A percentile compares a stretch with the other conserved stretches of the same genome.
These are phyloP conservation scores for Blastobotrys serpentis DNA, from an alignment of 1,139 yeast genomes.

Conservation along the genomic window DNA sequence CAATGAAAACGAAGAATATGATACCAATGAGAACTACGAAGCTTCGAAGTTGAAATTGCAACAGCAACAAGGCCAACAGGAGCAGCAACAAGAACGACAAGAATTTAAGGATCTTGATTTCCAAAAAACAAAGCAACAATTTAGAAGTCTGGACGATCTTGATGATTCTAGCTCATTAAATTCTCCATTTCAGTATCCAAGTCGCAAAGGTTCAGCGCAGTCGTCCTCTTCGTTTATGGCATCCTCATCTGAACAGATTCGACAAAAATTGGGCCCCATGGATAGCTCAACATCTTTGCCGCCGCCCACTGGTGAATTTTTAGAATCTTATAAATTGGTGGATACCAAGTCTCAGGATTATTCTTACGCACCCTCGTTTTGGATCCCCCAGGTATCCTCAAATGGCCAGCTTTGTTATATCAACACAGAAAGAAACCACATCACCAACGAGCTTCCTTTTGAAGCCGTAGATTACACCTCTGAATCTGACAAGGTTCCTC, in stretches of 20 bases:
- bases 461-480: conserved; percentile 17
- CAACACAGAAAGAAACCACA: conserved; percentile 28
- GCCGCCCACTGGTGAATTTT: conserved; percentile 11
- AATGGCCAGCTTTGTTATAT: conserved; percentile 32
- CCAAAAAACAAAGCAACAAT: conserved; percentile 3
- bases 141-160: background rate
- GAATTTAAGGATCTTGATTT: no score
- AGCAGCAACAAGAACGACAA: no score
- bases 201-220: background rate
- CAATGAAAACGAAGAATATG: conserved; percentile 13
- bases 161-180: conserved; percentile 2
- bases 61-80: background rate
- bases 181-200: background rate
- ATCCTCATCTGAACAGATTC: background rate
- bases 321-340: conserved; percentile 23
- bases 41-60: background rate
- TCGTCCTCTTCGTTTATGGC: background rate
- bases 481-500: conserved; percentile 14
- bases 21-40: conserved; percentile 5
- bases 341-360: conserved; percentile 22
- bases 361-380: conserved; percentile 25
- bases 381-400: conserved; percentile 35
- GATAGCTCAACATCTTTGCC: background rate
- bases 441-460: conserved; percentile 30
- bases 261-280: background rate